A percentile compares a stretch with the other conserved stretches of the same genome.
Conservation (phyloP, 1,284 basidiomycete genomes). For the Leccinum fallax region DNA sequence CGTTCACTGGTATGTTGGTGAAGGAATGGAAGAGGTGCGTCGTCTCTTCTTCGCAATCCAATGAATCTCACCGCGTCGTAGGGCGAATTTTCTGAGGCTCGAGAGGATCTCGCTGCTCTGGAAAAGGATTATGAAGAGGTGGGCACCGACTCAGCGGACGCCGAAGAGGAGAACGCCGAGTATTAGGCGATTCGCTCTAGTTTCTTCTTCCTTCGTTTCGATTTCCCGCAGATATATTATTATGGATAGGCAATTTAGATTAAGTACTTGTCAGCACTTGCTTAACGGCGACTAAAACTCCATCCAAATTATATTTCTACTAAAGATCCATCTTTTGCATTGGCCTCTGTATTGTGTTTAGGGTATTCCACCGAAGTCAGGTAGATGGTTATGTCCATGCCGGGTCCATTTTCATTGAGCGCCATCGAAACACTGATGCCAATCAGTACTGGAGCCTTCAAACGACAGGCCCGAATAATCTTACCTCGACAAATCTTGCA, state of each 20-base stretch:
- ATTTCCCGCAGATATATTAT: constrained; percentile 8
- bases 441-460: constrained; percentile 3
- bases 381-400: constrained; percentile 24
- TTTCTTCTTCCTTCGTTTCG: not conserved
- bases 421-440: constrained; percentile 30
- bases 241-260: constrained; percentile 12
- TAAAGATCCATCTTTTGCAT: not conserved
- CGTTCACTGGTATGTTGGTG: constrained; percentile 98
- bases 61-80: constrained; percentile 20
- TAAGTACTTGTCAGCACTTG: constrained; percentile 17
- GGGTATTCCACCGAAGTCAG: constrained; percentile 9
- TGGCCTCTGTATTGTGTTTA: not conserved
- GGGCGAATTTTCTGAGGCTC: constrained; percentile 97
- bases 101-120: constrained; percentile 95
- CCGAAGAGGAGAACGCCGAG: constrained; percentile 73
- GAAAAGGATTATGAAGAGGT: constrained; percentile 98
- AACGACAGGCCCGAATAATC: not conserved
- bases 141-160: constrained; percentile 87
- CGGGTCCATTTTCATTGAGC: constrained; percentile 11
- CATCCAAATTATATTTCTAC: constrained; percentile 9
- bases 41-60: not conserved
- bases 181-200: constrained; percentile 50
- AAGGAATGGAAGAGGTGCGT: constrained; percentile 93
- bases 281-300: constrained; percentile 2
- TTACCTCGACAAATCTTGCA: constrained; percentile 63